Conservation (phyloP, 2,329 filamentous ascomycete species). For the Tolypocladium capitatum region DNA sequence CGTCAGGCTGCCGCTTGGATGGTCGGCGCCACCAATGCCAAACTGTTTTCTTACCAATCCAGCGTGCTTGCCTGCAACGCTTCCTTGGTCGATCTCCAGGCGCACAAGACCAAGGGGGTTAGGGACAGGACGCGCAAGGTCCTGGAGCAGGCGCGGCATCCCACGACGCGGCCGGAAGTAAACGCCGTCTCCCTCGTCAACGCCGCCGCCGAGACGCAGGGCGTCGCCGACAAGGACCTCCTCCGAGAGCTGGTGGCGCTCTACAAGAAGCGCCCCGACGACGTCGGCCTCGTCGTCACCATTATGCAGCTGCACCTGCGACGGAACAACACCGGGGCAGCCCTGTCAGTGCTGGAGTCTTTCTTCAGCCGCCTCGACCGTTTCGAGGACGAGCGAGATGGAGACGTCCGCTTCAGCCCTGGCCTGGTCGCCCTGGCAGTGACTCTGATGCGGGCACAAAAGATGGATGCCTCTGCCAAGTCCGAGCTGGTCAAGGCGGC, state of each 20-base stretch:
- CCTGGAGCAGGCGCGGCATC: slow-evolving; percentile 16
- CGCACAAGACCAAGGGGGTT: slow-evolving; percentile 54
- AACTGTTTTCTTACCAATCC: slow-evolving; percentile 59
- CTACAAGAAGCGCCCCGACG: slow-evolving; percentile 60
- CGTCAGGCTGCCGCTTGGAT: slow-evolving; percentile 44
- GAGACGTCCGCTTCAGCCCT: slow-evolving; percentile 67
- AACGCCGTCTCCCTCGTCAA: slow-evolving; percentile 37
- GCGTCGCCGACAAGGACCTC: slow-evolving; percentile 49
- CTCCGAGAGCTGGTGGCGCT: slow-evolving; percentile 57
- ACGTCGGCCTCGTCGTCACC: slow-evolving; percentile 69
- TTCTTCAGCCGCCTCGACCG: slow-evolving; percentile 63
- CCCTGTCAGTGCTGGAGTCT: slow-evolving; percentile 59
- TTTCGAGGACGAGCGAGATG: slow-evolving; percentile 38
- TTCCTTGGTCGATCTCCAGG: slow-evolving; percentile 50
- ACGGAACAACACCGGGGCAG: slow-evolving; percentile 57
- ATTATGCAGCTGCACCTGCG: slow-evolving; percentile 70
- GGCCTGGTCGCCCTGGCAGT: slow-evolving; percentile 72
- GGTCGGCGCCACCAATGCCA: slow-evolving; percentile 41
- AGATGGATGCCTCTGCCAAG: slow-evolving; percentile 59
- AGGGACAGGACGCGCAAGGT: slow-evolving; percentile 31
- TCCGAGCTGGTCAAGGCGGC: slow-evolving; percentile 67
- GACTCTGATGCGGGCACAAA: slow-evolving; percentile 64
- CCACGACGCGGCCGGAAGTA: slow-evolving; percentile 17
- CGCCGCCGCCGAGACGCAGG: slow-evolving; percentile 60
- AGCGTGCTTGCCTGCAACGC: slow-evolving; percentile 43